phyloP scores from a whole-genome alignment of 2,329 filamentous ascomycete species.

The Fusarium sp. region DNA sequence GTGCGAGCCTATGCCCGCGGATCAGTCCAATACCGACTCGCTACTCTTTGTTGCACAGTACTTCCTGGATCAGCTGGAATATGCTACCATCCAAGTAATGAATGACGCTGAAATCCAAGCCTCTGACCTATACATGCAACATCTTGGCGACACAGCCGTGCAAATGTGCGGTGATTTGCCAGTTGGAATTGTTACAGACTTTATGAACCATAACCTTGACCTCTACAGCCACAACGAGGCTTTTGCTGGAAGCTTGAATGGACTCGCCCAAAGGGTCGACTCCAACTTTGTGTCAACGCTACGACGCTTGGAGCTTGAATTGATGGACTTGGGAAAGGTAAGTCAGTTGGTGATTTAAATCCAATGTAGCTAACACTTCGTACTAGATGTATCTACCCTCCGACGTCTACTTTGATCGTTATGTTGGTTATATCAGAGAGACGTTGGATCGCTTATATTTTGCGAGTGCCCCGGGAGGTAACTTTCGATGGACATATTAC shows the following conservation, averaged over 20 bases:
- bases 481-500: conserved; percentile 55
- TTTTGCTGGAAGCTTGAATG: conserved; percentile 48
- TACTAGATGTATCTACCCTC: conserved; percentile 51
- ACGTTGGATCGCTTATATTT: conserved; percentile 57
- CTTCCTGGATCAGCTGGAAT: conserved; percentile 64
- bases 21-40: conserved; percentile 46
- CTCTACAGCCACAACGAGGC: conserved; percentile 46
- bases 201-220: conserved; percentile 51
- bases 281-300: conserved; percentile 52
- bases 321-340: conserved; percentile 62
- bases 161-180: conserved; percentile 42
- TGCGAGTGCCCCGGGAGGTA: conserved; percentile 20
- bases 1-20: conserved; percentile 48
- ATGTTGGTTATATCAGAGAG: conserved; percentile 51
- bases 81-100: conserved; percentile 49
- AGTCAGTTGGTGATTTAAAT: conserved; percentile 1
- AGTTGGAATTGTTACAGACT: conserved; percentile 49
- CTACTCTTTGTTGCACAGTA: conserved; percentile 55
- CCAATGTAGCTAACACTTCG: conserved; percentile 21
- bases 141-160: conserved; percentile 49
- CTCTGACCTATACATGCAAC: conserved; percentile 55
- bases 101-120: conserved; percentile 47
- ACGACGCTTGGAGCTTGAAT: conserved; percentile 60
- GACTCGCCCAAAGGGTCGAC: conserved; percentile 49
- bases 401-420: conserved; percentile 53